Percentiles rank a stretch among this genome's conserved stretches.
Evolutionary conservation across 2,329 filamentous ascomycete species (phyloP).

Genomic region (Podosphaera fusca): DNA sequence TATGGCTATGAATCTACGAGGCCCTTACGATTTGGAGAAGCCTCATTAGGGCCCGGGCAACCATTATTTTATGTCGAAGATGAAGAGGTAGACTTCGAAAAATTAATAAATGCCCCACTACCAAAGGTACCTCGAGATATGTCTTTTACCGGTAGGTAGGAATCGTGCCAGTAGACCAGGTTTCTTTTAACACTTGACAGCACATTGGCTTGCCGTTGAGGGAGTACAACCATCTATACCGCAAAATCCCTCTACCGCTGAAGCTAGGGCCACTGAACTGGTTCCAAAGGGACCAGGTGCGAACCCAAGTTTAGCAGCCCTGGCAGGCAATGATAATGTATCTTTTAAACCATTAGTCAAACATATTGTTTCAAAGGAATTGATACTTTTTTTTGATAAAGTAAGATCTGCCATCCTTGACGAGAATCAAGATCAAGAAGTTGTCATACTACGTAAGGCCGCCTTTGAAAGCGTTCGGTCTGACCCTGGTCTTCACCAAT

Average conservation of each 20-base stretch:
- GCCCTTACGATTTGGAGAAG: conserved; percentile 77
- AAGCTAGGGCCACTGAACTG: conserved; percentile 64
- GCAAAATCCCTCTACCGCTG: conserved; percentile 76
- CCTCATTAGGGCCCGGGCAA: conserved; percentile 78
- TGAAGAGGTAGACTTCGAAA: conserved; percentile 96
- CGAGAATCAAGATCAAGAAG: conserved; percentile 61
- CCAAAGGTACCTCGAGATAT: conserved; percentile 88
- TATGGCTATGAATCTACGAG: conserved; percentile 91
- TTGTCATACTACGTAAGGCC: conserved; percentile 49
- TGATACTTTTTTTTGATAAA: conserved; percentile 92
- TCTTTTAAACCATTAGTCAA: conserved; percentile 79
- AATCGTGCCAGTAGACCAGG: not conserved
- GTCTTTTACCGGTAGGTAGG: conserved; percentile 54
- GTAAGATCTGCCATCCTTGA: conserved; percentile 76
- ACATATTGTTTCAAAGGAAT: conserved; percentile 85
- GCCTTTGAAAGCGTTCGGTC: conserved; percentile 67
- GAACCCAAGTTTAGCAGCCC: conserved; percentile 62
- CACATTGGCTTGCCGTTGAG: conserved; percentile 93
- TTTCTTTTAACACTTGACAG: conserved; percentile 22
- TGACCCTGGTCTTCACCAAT: conserved; percentile 82
- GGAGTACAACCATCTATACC: conserved; percentile 91
- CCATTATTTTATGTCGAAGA: conserved; percentile 94
- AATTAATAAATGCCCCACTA: conserved; percentile 86
- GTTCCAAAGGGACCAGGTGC: conserved; percentile 75
- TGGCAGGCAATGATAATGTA: conserved; percentile 63